These are phyloP conservation scores for Aspergillus tanneri DNA, from an alignment of 2,329 filamentous ascomycete genomes.

Conservation along the genomic window DNA sequence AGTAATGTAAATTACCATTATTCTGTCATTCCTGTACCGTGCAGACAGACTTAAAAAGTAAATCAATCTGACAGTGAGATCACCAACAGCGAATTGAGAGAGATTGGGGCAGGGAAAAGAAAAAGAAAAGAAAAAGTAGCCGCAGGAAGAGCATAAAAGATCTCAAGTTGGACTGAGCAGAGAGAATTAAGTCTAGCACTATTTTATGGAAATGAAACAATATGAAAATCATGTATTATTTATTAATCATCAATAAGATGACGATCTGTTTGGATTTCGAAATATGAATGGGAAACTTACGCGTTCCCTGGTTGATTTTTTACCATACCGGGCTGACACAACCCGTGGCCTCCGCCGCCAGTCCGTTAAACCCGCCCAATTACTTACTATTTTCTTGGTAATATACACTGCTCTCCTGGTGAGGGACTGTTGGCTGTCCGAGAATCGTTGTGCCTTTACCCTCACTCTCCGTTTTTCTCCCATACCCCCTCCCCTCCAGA, in stretches of 20 bases:
- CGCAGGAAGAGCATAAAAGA: no score
- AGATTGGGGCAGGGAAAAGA: neutral
- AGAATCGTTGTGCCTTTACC: slow-evolving; percentile 8
- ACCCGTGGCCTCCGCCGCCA: neutral
- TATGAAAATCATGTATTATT: neutral
- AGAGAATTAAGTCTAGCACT: neutral
- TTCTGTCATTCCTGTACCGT: no score
- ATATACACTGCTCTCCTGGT: no score
- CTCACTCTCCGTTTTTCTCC: slow-evolving; percentile 4
- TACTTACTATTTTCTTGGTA: slow-evolving; percentile 12
- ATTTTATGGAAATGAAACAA: slow-evolving; percentile 10
- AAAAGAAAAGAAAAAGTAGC: neutral
- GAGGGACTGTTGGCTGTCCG: slow-evolving; percentile 17
- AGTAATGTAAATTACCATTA: neutral
- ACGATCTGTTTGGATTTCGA: slow-evolving; percentile 8
- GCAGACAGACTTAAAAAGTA: neutral
- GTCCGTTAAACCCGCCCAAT: slow-evolving; percentile 3
- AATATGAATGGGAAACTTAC: slow-evolving; percentile 8
- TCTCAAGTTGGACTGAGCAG: neutral
- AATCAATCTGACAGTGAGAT: neutral
- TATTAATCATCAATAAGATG: slow-evolving; percentile 4
- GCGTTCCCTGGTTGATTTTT: slow-evolving; percentile 6
- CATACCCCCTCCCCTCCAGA: slow-evolving; percentile 5
- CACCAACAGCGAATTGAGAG: neutral
- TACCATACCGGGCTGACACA: slow-evolving; percentile 12